A percentile compares a stretch with the other conserved stretches of the same genome.
Conservation (phyloP, 495 filamentous ascomycete genomes). For the Penicillium odoratum region DNA sequence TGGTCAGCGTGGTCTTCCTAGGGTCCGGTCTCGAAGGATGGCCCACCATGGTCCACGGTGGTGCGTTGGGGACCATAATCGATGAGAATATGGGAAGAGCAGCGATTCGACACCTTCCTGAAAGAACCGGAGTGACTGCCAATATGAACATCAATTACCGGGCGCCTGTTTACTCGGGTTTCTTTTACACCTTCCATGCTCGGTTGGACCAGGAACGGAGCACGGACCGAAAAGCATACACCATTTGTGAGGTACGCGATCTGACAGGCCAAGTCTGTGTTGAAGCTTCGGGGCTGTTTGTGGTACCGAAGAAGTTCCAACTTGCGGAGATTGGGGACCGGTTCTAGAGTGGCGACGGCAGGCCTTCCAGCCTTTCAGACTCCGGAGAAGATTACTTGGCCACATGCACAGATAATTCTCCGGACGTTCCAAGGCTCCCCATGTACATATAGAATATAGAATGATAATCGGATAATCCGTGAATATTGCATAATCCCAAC, state of each 20-base stretch:
- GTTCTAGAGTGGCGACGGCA: slow-evolving; percentile 32
- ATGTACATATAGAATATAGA: background rate
- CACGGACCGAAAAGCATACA: slow-evolving; percentile 64
- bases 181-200: slow-evolving; percentile 65
- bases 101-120: slow-evolving; percentile 41
- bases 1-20: slow-evolving; percentile 61
- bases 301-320: slow-evolving; percentile 56
- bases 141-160: slow-evolving; percentile 66
- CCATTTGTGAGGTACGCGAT: slow-evolving; percentile 54
- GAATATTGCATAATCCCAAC: background rate
- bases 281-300: slow-evolving; percentile 61
- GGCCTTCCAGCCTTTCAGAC: too few species aligned
- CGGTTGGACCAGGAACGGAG: slow-evolving; percentile 46
- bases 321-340: slow-evolving; percentile 43
- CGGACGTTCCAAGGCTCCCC: background rate
- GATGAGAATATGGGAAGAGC: slow-evolving; percentile 59
- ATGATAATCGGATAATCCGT: background rate
- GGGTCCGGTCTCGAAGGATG: slow-evolving; percentile 65
- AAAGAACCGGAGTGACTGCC: slow-evolving; percentile 58
- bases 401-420: background rate
- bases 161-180: slow-evolving; percentile 52
- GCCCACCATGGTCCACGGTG: slow-evolving; percentile 78
- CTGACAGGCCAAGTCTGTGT: slow-evolving; percentile 54
- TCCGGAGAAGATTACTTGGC: too few species aligned
- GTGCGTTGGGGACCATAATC: slow-evolving; percentile 67